Evolutionary conservation across 73 alveolate species (phyloP).

Genomic region (Stentor roeselii): DNA sequence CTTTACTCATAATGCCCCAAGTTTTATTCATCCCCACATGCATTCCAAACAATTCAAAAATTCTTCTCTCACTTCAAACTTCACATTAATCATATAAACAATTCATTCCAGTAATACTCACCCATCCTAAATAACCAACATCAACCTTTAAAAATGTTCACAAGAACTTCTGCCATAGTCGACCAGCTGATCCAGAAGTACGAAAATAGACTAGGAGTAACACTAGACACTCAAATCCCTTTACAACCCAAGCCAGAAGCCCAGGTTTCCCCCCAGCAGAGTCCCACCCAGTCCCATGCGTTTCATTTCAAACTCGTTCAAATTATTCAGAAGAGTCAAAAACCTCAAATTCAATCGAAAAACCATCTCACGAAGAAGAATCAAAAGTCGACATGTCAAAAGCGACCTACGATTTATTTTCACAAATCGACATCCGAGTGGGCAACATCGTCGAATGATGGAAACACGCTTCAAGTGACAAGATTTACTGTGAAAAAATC

Average conservation of each 20-base stretch:
- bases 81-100: no score
- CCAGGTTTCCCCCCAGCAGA: background rate
- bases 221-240: background rate
- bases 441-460: slow-evolving; percentile 65
- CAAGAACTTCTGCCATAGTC: background rate
- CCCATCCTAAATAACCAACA: no score
- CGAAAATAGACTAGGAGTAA: slow-evolving; percentile 18
- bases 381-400: slow-evolving; percentile 36
- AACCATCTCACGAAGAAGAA: slow-evolving; percentile 28
- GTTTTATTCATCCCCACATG: no score
- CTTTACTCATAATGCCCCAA: no score
- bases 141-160: background rate
- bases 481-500: slow-evolving; percentile 86
- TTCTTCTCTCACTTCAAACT: no score
- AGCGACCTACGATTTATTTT: slow-evolving; percentile 25
- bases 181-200: background rate
- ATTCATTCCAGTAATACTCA: no score
- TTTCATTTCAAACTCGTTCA: background rate
- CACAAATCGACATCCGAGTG: slow-evolving; percentile 68
- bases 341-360: background rate
- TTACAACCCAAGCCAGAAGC: background rate
- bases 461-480: slow-evolving; percentile 75
- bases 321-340: slow-evolving; percentile 10
- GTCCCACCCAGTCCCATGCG: background rate
- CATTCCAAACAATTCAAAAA: no score